These are phyloP conservation scores for Diaporthe citri DNA, from an alignment of 2,329 filamentous ascomycete genomes.

Conservation along the genomic window DNA sequence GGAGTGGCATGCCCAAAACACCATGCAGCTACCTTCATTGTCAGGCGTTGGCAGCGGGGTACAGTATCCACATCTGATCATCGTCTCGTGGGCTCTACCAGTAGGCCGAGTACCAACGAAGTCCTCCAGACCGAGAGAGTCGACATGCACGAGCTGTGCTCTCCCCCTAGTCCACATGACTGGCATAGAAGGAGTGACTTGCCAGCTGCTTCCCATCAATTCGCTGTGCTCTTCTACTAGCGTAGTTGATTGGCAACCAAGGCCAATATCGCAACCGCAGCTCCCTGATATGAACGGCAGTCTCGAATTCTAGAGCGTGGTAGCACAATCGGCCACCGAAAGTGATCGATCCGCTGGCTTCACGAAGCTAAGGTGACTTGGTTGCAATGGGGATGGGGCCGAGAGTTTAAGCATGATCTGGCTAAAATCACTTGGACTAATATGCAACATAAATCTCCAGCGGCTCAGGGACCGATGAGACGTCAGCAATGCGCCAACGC, in stretches of 20 bases:
- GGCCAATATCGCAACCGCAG: background rate
- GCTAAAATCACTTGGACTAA: conserved; percentile 14
- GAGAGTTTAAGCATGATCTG: conserved; percentile 30
- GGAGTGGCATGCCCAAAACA: background rate
- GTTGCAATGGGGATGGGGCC: conserved; percentile 17
- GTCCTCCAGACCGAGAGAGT: background rate
- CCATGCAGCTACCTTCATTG: background rate
- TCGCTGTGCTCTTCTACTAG: background rate
- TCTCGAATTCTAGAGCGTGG: background rate
- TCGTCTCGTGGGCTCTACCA: background rate
- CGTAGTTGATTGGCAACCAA: background rate
- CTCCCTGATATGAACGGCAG: background rate
- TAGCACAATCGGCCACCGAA: conserved; percentile 23
- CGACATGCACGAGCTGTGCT: background rate
- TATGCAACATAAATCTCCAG: conserved; percentile 27
- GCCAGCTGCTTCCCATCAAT: background rate
- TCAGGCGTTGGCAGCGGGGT: background rate
- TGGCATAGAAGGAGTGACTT: background rate
- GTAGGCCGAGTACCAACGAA: background rate
- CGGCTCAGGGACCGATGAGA: conserved; percentile 31
- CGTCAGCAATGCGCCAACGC: conserved; percentile 24
- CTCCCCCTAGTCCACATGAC: background rate
- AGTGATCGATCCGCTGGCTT: conserved; percentile 30
- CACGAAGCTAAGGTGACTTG: conserved; percentile 14
- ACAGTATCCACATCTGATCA: background rate